A percentile compares a stretch with the other conserved stretches of the same genome.
Evolutionary conservation across 129 eudicot species (phyloP).

Genomic region (Artemisia tridentata): DNA sequence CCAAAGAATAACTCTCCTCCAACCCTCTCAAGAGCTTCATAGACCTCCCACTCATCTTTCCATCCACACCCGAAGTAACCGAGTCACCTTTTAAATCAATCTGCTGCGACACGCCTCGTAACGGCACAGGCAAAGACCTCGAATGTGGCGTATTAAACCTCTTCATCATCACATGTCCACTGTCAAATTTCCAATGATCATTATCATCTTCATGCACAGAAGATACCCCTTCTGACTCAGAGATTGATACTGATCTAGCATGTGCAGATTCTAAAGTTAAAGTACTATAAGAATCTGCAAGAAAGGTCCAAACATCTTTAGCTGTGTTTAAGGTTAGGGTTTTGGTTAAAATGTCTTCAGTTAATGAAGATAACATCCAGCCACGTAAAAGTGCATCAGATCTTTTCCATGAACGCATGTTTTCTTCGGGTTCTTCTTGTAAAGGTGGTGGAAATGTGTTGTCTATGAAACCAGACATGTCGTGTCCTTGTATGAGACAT

Average conservation of each 20-base stretch:
- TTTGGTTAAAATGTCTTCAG: conserved; percentile 17
- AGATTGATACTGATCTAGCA: no score
- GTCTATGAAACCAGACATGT: conserved; percentile 32
- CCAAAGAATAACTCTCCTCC: conserved; percentile 16
- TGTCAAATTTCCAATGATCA: conserved; percentile 17
- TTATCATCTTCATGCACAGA: background rate
- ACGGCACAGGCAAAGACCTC: conserved; percentile 36
- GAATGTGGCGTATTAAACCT: conserved; percentile 31
- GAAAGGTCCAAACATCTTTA: conserved; percentile 25
- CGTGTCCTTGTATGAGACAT: conserved; percentile 34
- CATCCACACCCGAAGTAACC: conserved; percentile 16
- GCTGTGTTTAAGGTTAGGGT: conserved; percentile 21
- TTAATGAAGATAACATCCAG: conserved; percentile 37
- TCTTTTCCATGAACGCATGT: conserved; percentile 26
- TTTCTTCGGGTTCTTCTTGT: conserved; percentile 1
- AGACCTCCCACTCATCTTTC: conserved; percentile 5
- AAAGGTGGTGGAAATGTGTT: conserved; percentile 11
- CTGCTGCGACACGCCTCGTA: conserved; percentile 33
- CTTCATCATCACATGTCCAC: background rate
- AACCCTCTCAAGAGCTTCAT: conserved; percentile 16
- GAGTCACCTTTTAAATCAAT: conserved; percentile 41
- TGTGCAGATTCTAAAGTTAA: background rate
- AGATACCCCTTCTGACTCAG: background rate
- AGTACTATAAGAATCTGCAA: conserved; percentile 16
- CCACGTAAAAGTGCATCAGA: conserved; percentile 40